phyloP scores from a whole-genome alignment of 805 yeast genomes.

The Hanseniaspora valbyensis region DNA sequence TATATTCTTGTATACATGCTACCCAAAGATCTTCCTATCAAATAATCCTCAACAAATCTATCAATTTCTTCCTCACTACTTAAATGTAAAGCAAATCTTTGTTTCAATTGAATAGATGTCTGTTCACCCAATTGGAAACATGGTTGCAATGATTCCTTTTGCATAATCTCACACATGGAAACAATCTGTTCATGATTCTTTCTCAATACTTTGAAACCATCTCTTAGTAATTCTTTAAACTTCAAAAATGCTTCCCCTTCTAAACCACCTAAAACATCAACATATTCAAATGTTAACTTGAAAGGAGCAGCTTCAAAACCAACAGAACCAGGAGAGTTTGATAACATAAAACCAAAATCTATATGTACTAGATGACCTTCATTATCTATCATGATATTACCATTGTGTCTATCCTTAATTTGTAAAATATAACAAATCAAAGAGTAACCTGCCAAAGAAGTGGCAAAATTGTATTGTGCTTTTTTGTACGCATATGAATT shows the following conservation, averaged over 20 bases:
- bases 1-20: slow-evolving; percentile 84
- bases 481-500: slow-evolving; percentile 43
- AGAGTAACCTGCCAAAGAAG: slow-evolving; percentile 83
- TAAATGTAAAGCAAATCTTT: slow-evolving; percentile 69
- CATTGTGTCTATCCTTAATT: slow-evolving; percentile 93
- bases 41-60: slow-evolving; percentile 59
- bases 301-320: slow-evolving; percentile 98
- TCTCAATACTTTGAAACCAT: slow-evolving; percentile 65
- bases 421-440: slow-evolving; percentile 81
- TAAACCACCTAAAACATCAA: slow-evolving; percentile 75
- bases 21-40: slow-evolving; percentile 74
- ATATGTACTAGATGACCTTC: slow-evolving; percentile 93
- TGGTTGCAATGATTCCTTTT: slow-evolving; percentile 76
- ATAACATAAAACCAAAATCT: slow-evolving; percentile 86
- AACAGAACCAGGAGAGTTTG: slow-evolving; percentile 93
- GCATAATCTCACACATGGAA: slow-evolving; percentile 86
- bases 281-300: slow-evolving; percentile 79
- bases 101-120: slow-evolving; percentile 66
- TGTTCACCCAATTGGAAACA: slow-evolving; percentile 83
- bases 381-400: slow-evolving; percentile 91
- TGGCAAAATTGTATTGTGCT: slow-evolving; percentile 79
- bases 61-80: slow-evolving; percentile 59
- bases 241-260: slow-evolving; percentile 48
- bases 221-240: slow-evolving; percentile 54
- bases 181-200: slow-evolving; percentile 63